Percentiles rank a stretch among this genome's conserved stretches.
These are phyloP conservation scores for Inosperma sp. DNA, from an alignment of 768 basidiomycete genomes.

Conservation along the genomic window DNA sequence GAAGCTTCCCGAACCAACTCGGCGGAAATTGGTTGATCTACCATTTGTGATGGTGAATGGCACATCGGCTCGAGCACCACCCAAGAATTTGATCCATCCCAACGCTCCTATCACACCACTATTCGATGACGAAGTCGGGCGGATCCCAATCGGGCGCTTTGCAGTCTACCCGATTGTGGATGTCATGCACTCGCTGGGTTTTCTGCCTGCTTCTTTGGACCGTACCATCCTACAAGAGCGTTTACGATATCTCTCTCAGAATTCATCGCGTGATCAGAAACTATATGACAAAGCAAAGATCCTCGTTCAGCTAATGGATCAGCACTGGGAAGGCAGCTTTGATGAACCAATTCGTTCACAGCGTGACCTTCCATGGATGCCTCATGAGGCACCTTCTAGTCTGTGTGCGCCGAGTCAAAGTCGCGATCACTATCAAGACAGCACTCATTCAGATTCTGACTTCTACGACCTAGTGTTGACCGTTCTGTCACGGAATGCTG, in stretches of 20 bases:
- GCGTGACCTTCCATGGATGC: constrained; percentile 8
- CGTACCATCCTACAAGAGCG: constrained; percentile 32
- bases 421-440: constrained; percentile 13
- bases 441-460: constrained; percentile 6
- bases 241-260: constrained; percentile 27
- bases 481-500: constrained; percentile 21
- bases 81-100: constrained; percentile 29
- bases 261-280: constrained; percentile 8
- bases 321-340: constrained; percentile 10
- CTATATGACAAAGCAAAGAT: constrained; percentile 8
- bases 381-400: constrained; percentile 30
- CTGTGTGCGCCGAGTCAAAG: constrained; percentile 22
- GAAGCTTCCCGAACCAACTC: constrained; percentile 12
- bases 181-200: constrained; percentile 15
- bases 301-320: constrained; percentile 11
- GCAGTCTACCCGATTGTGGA: neutral
- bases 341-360: neutral
- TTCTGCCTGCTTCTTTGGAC: constrained; percentile 29
- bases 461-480: constrained; percentile 38
- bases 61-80: constrained; percentile 11
- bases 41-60: constrained; percentile 28
- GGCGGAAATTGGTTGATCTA: constrained; percentile 16
- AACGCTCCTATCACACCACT: constrained; percentile 23
- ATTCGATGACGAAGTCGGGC: constrained; percentile 17
- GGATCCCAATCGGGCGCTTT: constrained; percentile 18